These are phyloP conservation scores for Cystobasidium pallidum DNA, from an alignment of 1,284 basidiomycete species.

Conservation along the genomic window DNA sequence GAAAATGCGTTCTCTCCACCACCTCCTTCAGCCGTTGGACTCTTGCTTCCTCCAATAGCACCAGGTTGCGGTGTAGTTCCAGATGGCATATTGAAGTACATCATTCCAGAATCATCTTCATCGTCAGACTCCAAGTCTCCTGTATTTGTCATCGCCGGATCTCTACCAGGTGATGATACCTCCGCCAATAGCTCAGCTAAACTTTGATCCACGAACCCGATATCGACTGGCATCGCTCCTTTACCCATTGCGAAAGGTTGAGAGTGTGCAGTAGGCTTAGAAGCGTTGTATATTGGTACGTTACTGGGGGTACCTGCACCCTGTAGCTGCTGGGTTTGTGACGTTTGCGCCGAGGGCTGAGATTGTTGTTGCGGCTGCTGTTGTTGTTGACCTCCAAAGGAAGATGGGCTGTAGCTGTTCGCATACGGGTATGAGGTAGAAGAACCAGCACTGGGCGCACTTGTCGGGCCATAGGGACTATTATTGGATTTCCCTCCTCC, in stretches of 20 bases:
- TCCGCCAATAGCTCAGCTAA: conserved; percentile 20
- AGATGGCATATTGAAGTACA: conserved; percentile 34
- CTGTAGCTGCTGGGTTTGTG: neutral
- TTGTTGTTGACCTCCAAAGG: neutral
- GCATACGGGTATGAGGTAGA: conserved; percentile 3
- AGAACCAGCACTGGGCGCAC: neutral
- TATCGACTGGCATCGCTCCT: conserved; percentile 26
- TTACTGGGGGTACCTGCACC: neutral
- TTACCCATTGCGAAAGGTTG: conserved; percentile 23
- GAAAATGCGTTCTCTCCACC: conserved; percentile 9
- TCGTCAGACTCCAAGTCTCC: neutral
- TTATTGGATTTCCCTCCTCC: neutral
- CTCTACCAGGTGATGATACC: conserved; percentile 22
- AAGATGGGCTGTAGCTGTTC: neutral
- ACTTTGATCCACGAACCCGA: conserved; percentile 28
- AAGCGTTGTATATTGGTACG: conserved; percentile 2
- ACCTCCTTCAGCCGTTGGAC: neutral
- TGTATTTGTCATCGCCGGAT: neutral
- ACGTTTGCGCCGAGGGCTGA: neutral
- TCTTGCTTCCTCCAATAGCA: neutral
- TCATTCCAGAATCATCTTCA: conserved; percentile 31
- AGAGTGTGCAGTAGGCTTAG: conserved; percentile 24
- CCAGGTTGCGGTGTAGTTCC: neutral
- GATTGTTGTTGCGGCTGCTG: neutral
- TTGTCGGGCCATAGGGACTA: neutral